phyloP scores from a whole-genome alignment of 2,329 filamentous ascomycete species.

The Coleophoma eucalyptorum region DNA sequence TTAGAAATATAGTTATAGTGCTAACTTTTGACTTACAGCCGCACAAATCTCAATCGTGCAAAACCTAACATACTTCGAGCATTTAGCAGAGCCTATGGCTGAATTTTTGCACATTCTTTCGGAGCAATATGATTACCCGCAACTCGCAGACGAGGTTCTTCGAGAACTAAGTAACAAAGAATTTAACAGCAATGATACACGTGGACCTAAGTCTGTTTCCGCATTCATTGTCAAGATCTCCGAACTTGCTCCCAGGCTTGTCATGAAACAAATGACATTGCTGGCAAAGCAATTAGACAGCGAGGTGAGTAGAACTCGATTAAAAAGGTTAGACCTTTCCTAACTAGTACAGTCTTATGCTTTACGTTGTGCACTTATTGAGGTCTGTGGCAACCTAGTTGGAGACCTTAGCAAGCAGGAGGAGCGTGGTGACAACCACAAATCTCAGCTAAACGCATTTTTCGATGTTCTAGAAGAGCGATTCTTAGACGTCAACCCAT shows the following conservation, averaged over 20 bases:
- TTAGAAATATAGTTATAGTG: neutral
- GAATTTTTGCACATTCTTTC: conserved; percentile 95
- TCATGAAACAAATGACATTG: conserved; percentile 97
- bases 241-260: conserved; percentile 82
- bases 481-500: conserved; percentile 94
- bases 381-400: conserved; percentile 95
- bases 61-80: conserved; percentile 96
- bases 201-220: conserved; percentile 93
- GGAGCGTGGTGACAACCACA: conserved; percentile 87
- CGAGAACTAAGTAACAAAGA: conserved; percentile 96
- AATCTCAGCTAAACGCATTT: conserved; percentile 92
- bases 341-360: conserved; percentile 70
- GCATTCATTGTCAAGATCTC: conserved; percentile 91
- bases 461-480: conserved; percentile 96
- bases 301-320: conserved; percentile 56
- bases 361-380: conserved; percentile 86
- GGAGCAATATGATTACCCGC: conserved; percentile 96
- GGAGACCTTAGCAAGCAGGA: conserved; percentile 86
- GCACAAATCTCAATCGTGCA: conserved; percentile 98
- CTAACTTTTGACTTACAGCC: conserved; percentile 47
- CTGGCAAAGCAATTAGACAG: conserved; percentile 93
- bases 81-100: conserved; percentile 98
- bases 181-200: conserved; percentile 94
- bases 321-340: neutral
- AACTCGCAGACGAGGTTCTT: conserved; percentile 88